phyloP scores from a whole-genome alignment of 345 rosid species.

The Sonneratia caseolaris region DNA sequence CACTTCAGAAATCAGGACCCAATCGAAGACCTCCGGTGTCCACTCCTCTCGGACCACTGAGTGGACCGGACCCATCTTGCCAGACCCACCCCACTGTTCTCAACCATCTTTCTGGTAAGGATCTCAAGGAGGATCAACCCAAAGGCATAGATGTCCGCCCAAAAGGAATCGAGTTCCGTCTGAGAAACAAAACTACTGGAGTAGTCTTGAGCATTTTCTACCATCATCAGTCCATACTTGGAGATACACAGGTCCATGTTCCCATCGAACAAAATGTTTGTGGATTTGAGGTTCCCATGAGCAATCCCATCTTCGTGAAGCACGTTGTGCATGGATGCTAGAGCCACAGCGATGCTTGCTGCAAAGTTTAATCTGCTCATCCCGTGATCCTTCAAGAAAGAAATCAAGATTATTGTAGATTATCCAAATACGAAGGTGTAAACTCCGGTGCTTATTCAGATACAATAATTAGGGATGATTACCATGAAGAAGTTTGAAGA shows the following conservation, averaged over 20 bases:
- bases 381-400: conserved; percentile 3
- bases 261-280: conserved; percentile 12
- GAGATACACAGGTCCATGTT: conserved; percentile 14
- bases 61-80: conserved; percentile 19
- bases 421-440: neutral
- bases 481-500: conserved; percentile 18
- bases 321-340: conserved; percentile 15
- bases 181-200: neutral
- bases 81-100: conserved; percentile 2
- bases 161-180: neutral
- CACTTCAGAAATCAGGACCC: neutral
- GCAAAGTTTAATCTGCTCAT: conserved; percentile 8
- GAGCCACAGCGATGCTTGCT: conserved; percentile 8
- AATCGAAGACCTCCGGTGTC: conserved; percentile 17
- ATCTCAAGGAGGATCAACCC: conserved; percentile 17
- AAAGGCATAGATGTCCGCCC: conserved; percentile 6
- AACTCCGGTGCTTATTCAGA: neutral
- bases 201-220: conserved; percentile 2
- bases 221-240: conserved; percentile 8
- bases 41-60: conserved; percentile 10
- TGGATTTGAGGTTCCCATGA: conserved; percentile 17
- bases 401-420: neutral
- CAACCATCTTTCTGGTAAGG: conserved; percentile 9
- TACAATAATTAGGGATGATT: neutral
- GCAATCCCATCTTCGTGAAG: conserved; percentile 15